A percentile compares a stretch with the other conserved stretches of the same genome.
Evolutionary conservation across 495 filamentous ascomycete species (phyloP).

Genomic region (Aspergillus sclerotiicarbonarius): DNA sequence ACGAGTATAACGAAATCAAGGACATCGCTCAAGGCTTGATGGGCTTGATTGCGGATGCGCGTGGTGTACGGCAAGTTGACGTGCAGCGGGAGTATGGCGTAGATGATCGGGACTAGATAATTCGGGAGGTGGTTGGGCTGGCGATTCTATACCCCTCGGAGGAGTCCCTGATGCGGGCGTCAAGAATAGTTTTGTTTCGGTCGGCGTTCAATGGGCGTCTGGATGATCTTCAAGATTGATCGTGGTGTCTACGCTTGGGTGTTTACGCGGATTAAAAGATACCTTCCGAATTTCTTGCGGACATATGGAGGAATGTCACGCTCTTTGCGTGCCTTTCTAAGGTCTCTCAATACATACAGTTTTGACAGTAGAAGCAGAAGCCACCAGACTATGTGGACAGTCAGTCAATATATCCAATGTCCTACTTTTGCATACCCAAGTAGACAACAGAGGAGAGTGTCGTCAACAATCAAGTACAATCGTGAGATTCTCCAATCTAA

Average conservation of each 20-base stretch:
- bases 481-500: slow-evolving; percentile 8
- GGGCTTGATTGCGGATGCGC: slow-evolving; percentile 68
- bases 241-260: too few species aligned
- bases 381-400: not conserved
- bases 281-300: too few species aligned
- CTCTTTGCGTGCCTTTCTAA: not conserved
- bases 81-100: slow-evolving; percentile 61
- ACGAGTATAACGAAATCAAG: slow-evolving; percentile 77
- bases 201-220: too few species aligned
- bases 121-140: slow-evolving; percentile 6
- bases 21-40: slow-evolving; percentile 72
- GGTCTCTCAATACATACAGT: not conserved
- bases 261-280: too few species aligned
- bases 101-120: slow-evolving; percentile 36
- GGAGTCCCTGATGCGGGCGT: too few species aligned
- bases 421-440: slow-evolving; percentile 3
- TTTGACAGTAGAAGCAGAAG: not conserved
- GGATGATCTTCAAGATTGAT: too few species aligned
- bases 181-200: not conserved
- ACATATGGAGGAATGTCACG: too few species aligned
- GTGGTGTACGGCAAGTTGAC: slow-evolving; percentile 59
- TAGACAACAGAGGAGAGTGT: slow-evolving; percentile 6
- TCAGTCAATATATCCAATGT: not conserved
- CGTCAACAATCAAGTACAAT: slow-evolving; percentile 1
- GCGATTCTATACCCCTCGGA: not conserved